phyloP scores from a whole-genome alignment of 306 rosid genomes.

The Medicago arabica region DNA sequence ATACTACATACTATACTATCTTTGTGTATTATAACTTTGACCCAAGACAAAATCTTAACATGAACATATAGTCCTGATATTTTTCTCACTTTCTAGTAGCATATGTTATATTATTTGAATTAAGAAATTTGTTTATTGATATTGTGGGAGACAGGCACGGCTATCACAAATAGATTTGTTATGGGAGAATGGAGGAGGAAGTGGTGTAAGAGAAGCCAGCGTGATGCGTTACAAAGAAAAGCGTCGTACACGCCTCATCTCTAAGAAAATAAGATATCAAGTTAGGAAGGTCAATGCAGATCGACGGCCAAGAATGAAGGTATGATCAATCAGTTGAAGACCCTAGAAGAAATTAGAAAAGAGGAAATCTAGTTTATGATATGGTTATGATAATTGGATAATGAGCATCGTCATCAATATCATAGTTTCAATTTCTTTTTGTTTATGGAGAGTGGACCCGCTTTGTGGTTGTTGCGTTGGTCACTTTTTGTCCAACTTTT shows the following conservation, averaged over 20 bases:
- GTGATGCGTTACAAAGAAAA: slow-evolving; percentile 82
- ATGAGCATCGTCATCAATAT: slow-evolving; percentile 25
- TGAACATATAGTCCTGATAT: too few species aligned
- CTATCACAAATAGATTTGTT: slow-evolving; percentile 70
- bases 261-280: slow-evolving; percentile 88
- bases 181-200: slow-evolving; percentile 57
- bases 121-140: not conserved
- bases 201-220: slow-evolving; percentile 73
- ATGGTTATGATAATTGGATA: slow-evolving; percentile 29
- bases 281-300: slow-evolving; percentile 85
- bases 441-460: slow-evolving; percentile 50
- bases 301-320: slow-evolving; percentile 96
- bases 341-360: slow-evolving; percentile 5
- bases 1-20: not conserved
- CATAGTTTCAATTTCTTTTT: slow-evolving; percentile 33
- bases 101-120: not conserved
- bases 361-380: slow-evolving; percentile 38
- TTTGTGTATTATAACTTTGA: too few species aligned
- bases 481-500: slow-evolving; percentile 49
- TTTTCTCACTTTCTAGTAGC: too few species aligned
- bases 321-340: slow-evolving; percentile 40
- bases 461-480: slow-evolving; percentile 1
- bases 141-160: slow-evolving; percentile 64
- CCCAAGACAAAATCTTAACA: too few species aligned
- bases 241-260: slow-evolving; percentile 73